phyloP scores from a whole-genome alignment of 2,329 filamentous ascomycete genomes.

The Talaromyces sp. region DNA sequence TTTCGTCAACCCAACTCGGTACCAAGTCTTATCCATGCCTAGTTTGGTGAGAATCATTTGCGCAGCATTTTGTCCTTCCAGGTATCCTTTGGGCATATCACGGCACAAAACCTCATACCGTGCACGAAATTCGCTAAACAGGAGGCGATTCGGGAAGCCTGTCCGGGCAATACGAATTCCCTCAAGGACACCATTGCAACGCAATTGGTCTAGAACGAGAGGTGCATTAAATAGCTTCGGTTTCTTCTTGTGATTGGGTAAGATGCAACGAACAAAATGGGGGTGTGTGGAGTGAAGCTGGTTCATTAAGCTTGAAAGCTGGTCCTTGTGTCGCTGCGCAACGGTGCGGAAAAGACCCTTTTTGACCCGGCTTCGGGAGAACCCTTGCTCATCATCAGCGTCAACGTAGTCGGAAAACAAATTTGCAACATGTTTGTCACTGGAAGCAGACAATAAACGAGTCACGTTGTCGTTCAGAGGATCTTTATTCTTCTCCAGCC shows the following conservation, averaged over 20 bases:
- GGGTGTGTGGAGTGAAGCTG: slow-evolving; percentile 95
- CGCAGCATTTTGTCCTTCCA: slow-evolving; percentile 83
- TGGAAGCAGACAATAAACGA: slow-evolving; percentile 74
- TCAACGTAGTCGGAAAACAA: slow-evolving; percentile 88
- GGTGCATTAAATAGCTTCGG: slow-evolving; percentile 88
- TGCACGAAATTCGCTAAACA: slow-evolving; percentile 90
- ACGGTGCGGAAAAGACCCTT: slow-evolving; percentile 96
- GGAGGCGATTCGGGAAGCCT: slow-evolving; percentile 88
- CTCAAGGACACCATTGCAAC: slow-evolving; percentile 98
- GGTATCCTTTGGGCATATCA: slow-evolving; percentile 80
- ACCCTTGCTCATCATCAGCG: slow-evolving; percentile 65
- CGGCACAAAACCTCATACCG: slow-evolving; percentile 91
- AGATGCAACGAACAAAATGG: slow-evolving; percentile 95
- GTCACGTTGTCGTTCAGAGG: slow-evolving; percentile 97
- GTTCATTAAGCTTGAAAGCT: slow-evolving; percentile 91
- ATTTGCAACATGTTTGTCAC: slow-evolving; percentile 73
- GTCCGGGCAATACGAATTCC: slow-evolving; percentile 96
- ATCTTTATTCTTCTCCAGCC: slow-evolving; percentile 99
- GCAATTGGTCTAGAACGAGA: slow-evolving; percentile 93
- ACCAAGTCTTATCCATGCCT: slow-evolving; percentile 76
- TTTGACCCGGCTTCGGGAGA: slow-evolving; percentile 76
- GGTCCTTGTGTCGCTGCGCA: slow-evolving; percentile 94
- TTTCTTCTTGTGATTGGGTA: slow-evolving; percentile 96
- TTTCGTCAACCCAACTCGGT: slow-evolving; percentile 91
- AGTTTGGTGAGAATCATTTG: slow-evolving; percentile 86